A percentile compares a stretch with the other conserved stretches of the same genome.
Evolutionary conservation across 2,329 filamentous ascomycete species (phyloP).

Genomic region (Ramularia endophylla): DNA sequence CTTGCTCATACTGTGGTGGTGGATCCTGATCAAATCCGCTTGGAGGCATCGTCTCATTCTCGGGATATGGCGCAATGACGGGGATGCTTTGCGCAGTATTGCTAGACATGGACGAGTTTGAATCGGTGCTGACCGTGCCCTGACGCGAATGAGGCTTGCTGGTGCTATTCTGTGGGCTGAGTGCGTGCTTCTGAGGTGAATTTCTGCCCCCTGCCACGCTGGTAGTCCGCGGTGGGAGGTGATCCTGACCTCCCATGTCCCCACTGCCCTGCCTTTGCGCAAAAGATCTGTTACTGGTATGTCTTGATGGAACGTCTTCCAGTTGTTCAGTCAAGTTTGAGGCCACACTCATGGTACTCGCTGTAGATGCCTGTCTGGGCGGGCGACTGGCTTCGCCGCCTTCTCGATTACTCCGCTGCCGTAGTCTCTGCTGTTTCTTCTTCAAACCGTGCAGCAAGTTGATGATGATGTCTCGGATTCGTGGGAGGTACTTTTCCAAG

Average conservation of each 20-base stretch:
- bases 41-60: conserved; percentile 49
- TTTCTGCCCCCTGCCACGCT: conserved; percentile 34
- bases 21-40: conserved; percentile 2
- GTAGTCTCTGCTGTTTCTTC: conserved; percentile 87
- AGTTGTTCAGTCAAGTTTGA: conserved; percentile 41
- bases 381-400: conserved; percentile 29
- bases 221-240: conserved; percentile 45
- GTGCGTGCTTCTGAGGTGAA: conserved; percentile 40
- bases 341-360: conserved; percentile 42
- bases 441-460: conserved; percentile 93
- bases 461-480: conserved; percentile 97
- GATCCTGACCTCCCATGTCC: conserved; percentile 37
- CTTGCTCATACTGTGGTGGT: conserved; percentile 10
- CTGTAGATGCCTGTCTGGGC: conserved; percentile 40
- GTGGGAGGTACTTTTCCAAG: conserved; percentile 85
- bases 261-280: conserved; percentile 36
- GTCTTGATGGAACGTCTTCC: conserved; percentile 35
- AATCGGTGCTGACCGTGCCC: conserved; percentile 41
- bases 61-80: conserved; percentile 65
- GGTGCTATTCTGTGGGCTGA: conserved; percentile 32
- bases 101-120: conserved; percentile 63
- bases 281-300: conserved; percentile 37
- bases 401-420: conserved; percentile 46
- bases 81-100: conserved; percentile 70
- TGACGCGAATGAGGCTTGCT: conserved; percentile 13